Conservation (phyloP, 2,329 filamentous ascomycete species). For the Hortaea werneckii region DNA sequence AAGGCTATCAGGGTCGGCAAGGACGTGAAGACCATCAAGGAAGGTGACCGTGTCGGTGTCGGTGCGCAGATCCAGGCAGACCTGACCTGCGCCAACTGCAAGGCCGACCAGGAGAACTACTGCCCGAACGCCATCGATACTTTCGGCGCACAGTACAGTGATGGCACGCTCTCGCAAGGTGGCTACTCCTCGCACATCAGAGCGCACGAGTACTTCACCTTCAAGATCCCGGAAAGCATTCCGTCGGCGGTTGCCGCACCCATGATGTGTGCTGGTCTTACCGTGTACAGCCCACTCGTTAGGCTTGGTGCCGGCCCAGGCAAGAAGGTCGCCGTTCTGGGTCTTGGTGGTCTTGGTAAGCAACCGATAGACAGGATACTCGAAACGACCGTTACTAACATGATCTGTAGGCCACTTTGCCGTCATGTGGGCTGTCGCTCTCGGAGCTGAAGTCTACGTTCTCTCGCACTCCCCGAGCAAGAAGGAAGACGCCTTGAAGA, state of each 20-base stretch:
- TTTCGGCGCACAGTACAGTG: slow-evolving; percentile 39
- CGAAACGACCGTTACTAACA: not conserved
- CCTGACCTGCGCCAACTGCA: slow-evolving; percentile 42
- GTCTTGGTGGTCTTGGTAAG: slow-evolving; percentile 43
- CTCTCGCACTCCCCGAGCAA: slow-evolving; percentile 51
- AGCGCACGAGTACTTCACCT: slow-evolving; percentile 65
- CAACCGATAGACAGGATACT: slow-evolving; percentile 7
- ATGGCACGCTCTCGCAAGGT: slow-evolving; percentile 55
- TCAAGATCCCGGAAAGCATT: slow-evolving; percentile 67
- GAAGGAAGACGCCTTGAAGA: slow-evolving; percentile 49
- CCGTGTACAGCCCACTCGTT: slow-evolving; percentile 67
- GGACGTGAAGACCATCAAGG: slow-evolving; percentile 40
- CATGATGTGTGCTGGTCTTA: slow-evolving; percentile 57
- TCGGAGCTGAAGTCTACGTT: slow-evolving; percentile 53
- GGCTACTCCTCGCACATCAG: slow-evolving; percentile 60
- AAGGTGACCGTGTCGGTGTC: slow-evolving; percentile 36
- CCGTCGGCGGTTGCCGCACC: slow-evolving; percentile 48
- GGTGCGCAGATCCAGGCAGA: slow-evolving; percentile 42
- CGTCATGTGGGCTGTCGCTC: slow-evolving; percentile 38
- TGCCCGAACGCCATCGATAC: slow-evolving; percentile 41
- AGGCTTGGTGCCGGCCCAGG: slow-evolving; percentile 66
- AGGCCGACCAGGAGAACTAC: slow-evolving; percentile 44
- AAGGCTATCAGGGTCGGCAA: slow-evolving; percentile 40
- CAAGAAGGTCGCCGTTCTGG: slow-evolving; percentile 68
- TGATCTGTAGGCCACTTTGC: slow-evolving; percentile 34